Evolutionary conservation across 345 rosid genomes (phyloP), one percentile per base, ranked within the genome.

Genomic region (Salix purpurea): DNA sequence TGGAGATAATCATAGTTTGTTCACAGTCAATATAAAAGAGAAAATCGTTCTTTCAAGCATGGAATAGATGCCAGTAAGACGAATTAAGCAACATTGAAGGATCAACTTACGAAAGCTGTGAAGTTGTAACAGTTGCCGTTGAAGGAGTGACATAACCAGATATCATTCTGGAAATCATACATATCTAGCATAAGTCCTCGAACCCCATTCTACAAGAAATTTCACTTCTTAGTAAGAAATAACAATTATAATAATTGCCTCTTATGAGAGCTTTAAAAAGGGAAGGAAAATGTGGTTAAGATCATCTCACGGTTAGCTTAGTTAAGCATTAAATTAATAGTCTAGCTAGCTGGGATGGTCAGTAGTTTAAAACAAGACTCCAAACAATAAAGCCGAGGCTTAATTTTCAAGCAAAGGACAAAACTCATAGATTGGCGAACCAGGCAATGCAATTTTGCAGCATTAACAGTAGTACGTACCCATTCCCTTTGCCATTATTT

Each of bases 171-270:
- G 79, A 91, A 96, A 82, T 96, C 99, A 77, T 93, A 96, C 80
- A 92, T 89, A 71, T 96, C 99, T 6, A 93, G 89, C 98, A 96
- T 93, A 7, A 96, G 85, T 74, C 98, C 99, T 62, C 98, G 88
- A 76, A 93, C 94, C 67, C 97, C 98, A 91, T 96, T 96, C 98
- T 93, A 79, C 78, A 84, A 75, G 28, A 73, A 36, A 69, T 68
- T 24, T 42, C 28, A 64, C 8, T 69, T 78, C 73, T 64, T 16
- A 83, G 37, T 2, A 40, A 42, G 10, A 9, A 58, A 58, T 8
- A 26, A 13, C 28, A 58, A 10, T 23, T n/a, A n/a, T 23, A 8
- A 36, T 5, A 5, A 36, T 36, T 36, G 37, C 37, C 37, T 5
- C 37, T 36, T 36, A 36, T 36, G 37, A n/a, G 13, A 58, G 28